These are phyloP conservation scores for Condylostoma magnum DNA, from an alignment of 169 alveolate species.

Conservation along the genomic window DNA sequence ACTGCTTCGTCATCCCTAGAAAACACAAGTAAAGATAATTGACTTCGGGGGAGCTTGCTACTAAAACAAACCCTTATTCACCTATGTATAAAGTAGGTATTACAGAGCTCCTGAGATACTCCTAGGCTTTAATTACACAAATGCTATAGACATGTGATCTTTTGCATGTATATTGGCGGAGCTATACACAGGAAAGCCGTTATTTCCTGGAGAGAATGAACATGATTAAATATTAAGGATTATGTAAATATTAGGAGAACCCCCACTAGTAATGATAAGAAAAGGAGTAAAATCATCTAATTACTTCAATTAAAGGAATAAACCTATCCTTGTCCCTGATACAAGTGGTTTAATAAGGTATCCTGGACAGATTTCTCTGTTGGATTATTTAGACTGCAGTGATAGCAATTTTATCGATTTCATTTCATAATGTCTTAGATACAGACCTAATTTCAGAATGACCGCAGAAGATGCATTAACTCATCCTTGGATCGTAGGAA, in stretches of 20 bases:
- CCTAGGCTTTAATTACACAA: slow-evolving; percentile 44
- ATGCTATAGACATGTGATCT: slow-evolving; percentile 70
- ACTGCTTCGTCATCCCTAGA: slow-evolving; percentile 48
- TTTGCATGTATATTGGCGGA: slow-evolving; percentile 69
- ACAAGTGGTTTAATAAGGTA: slow-evolving; percentile 35
- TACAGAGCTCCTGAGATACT: slow-evolving; percentile 75
- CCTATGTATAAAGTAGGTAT: slow-evolving; percentile 66
- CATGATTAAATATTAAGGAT: slow-evolving; percentile 69
- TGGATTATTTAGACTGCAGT: not conserved
- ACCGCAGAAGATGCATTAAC: slow-evolving; percentile 72
- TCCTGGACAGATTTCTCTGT: not conserved
- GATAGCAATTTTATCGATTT: slow-evolving; percentile 35
- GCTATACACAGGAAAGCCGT: slow-evolving; percentile 55
- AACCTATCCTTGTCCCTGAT: slow-evolving; percentile 42
- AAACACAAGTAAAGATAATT: slow-evolving; percentile 57
- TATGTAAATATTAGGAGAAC: slow-evolving; percentile 69
- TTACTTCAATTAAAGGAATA: slow-evolving; percentile 62
- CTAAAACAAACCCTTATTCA: slow-evolving; percentile 41
- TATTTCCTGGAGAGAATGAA: slow-evolving; percentile 73
- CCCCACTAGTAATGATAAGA: slow-evolving; percentile 50
- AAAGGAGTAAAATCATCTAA: slow-evolving; percentile 51
- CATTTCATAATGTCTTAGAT: slow-evolving; percentile 53
- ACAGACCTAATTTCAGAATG: slow-evolving; percentile 71
- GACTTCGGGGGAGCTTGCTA: slow-evolving; percentile 70
- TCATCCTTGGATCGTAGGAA: slow-evolving; percentile 80